Percentiles rank a stretch among this genome's conserved stretches.
phyloP scores from a whole-genome alignment of 768 basidiomycete genomes.

The Boletus vinaceobasis region DNA sequence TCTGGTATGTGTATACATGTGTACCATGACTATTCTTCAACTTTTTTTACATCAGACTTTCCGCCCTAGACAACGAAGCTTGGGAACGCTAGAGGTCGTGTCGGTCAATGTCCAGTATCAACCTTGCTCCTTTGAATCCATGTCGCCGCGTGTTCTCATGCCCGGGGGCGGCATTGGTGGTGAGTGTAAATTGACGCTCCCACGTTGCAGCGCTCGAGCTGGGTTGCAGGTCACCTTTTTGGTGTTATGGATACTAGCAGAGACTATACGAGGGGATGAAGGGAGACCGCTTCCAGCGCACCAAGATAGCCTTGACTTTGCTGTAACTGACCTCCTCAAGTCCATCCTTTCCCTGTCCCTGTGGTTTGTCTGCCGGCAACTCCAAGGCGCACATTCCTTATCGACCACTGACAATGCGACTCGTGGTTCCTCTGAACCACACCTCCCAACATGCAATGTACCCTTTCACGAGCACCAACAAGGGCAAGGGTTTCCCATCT shows the following conservation, averaged over 20 bases:
- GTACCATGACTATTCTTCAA: neutral
- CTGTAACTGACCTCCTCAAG: conserved; percentile 20
- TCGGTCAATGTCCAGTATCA: neutral
- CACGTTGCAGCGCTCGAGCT: neutral
- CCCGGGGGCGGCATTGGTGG: neutral
- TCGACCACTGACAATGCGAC: neutral
- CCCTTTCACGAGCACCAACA: conserved; percentile 7
- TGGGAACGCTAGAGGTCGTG: neutral
- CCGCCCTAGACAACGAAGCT: neutral
- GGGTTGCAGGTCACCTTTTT: conserved; percentile 12
- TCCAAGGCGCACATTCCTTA: neutral
- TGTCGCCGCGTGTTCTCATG: neutral
- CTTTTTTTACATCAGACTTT: neutral
- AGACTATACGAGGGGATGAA: conserved; percentile 3
- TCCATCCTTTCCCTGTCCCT: conserved; percentile 11
- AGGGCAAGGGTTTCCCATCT: conserved; percentile 2
- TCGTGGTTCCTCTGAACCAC: conserved; percentile 2
- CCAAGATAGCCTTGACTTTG: conserved; percentile 15
- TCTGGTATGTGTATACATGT: too few relatives aligned
- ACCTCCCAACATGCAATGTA: conserved; percentile 3
- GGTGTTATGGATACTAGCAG: conserved; percentile 14
- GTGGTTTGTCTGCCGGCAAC: conserved; percentile 9
- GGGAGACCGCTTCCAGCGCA: neutral
- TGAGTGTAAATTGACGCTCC: conserved; percentile 1
- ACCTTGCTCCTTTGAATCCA: neutral